Base-by-base conservation (phyloP, 2,329 filamentous ascomycete species). In the Mycocentrospora acerina region DNA sequence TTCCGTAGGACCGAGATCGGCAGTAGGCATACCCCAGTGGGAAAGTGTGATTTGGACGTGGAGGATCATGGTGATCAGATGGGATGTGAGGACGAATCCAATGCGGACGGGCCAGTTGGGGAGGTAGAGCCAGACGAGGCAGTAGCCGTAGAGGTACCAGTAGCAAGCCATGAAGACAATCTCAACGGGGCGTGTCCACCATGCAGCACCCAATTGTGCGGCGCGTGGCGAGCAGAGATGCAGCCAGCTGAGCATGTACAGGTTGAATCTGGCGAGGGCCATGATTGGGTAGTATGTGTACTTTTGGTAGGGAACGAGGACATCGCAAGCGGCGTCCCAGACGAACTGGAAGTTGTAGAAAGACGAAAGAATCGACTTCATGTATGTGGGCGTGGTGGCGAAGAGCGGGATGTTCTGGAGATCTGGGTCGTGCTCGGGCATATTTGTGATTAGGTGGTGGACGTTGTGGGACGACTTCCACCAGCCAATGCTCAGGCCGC, bases 21-120 rank as follows among this genome's bases (percentile, higher is more conserved):
- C 79, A 0, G 90, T 95, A 54, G 87, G 91, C 90, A 95, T 95
- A 51, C 88, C 88, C 67, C 94, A 95, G 68, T 95, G 90, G 2
- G 87, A 93, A 13, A 95, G 78, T 0, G 89, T 94, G 63, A 95
- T 95, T 65, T 95, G 90, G 9, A 91, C 79, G 64, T 95, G 90
- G 34, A 95, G 72, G 2, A 89, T 85, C 67, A 87, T 86, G 6
- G 88, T 88, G 17, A 88, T 77, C 60, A 89, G 79, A 62, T 95
- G 88, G 59, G 86, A 90, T 59, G 93, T 70, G 64, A 94, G 73
- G 57, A 95, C 72, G 64, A 88, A 95, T 32, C 79, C 70, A 37
- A 93, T 76, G 13, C 89, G 82, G 46, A 79, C 79, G 67, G 78
- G 80, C 66, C 79, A 81, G 48, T 78, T 80, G 11, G 87, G 86